Conservation (phyloP, 2,329 filamentous ascomycete species). For the Xylaria sp. region DNA sequence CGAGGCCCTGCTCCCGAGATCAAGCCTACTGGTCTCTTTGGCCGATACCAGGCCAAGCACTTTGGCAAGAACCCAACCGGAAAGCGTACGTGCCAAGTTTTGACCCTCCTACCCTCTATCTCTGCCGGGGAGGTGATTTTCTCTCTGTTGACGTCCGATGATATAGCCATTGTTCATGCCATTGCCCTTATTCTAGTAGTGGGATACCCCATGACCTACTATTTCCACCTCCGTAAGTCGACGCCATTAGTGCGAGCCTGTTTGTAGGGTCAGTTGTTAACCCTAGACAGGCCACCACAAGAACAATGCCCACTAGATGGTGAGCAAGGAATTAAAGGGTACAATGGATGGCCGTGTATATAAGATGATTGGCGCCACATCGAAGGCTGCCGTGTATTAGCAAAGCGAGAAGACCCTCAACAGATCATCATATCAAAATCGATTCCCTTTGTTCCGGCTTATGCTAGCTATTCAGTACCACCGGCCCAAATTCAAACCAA, state of each 20-base stretch:
- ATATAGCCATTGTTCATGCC: slow-evolving; percentile 82
- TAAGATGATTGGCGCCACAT: slow-evolving; percentile 36
- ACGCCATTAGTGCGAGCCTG: background rate
- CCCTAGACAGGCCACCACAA: slow-evolving; percentile 87
- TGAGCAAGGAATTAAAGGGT: slow-evolving; percentile 21
- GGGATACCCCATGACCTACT: slow-evolving; percentile 98
- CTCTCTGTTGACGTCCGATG: slow-evolving; percentile 32
- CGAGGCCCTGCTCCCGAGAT: slow-evolving; percentile 85
- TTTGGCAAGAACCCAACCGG: slow-evolving; percentile 92
- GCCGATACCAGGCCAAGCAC: slow-evolving; percentile 88
- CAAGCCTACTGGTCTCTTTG: slow-evolving; percentile 81
- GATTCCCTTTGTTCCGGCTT: slow-evolving; percentile 26
- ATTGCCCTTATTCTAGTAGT: slow-evolving; percentile 78
- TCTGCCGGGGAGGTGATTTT: background rate
- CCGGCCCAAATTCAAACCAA: background rate
- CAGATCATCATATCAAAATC: slow-evolving; percentile 20
- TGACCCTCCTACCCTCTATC: background rate
- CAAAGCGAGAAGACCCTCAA: slow-evolving; percentile 31
- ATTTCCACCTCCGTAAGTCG: slow-evolving; percentile 96
- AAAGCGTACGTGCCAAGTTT: slow-evolving; percentile 72
- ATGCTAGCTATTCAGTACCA: background rate
- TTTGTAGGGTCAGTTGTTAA: slow-evolving; percentile 3
- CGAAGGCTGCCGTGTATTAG: slow-evolving; percentile 38
- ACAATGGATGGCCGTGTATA: slow-evolving; percentile 37
- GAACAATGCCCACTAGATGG: slow-evolving; percentile 94